phyloP scores from a whole-genome alignment of 2,329 filamentous ascomycete species.

The Ophiostoma perfectum region DNA sequence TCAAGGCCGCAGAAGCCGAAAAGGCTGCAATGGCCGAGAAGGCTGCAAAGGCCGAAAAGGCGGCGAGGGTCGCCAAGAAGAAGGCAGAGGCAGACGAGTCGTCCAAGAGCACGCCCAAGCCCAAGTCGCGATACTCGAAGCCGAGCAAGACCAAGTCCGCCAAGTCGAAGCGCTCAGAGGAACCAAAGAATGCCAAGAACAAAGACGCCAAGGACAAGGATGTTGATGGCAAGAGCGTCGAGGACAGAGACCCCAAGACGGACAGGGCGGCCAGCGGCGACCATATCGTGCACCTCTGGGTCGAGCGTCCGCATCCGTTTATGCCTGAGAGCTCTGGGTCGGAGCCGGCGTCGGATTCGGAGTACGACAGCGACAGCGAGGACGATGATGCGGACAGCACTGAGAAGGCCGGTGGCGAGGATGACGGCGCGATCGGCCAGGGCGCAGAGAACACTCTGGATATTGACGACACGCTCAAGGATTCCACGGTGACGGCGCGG shows the following conservation, averaged over 20 bases:
- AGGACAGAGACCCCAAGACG: not conserved
- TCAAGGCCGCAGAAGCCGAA: not conserved
- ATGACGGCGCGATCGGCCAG: conserved; percentile 4
- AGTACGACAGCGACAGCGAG: not conserved
- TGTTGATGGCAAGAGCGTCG: not conserved
- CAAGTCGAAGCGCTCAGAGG: no score
- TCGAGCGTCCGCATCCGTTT: conserved; percentile 15
- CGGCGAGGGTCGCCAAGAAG: not conserved
- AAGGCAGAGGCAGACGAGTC: not conserved
- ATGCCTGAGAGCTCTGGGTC: not conserved
- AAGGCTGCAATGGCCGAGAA: not conserved
- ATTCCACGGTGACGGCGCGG: not conserved
- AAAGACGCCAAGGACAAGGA: not conserved
- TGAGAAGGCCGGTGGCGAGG: no score
- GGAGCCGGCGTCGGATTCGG: not conserved
- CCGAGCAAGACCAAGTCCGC: not conserved
- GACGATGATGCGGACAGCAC: not conserved
- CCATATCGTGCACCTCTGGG: conserved; percentile 13
- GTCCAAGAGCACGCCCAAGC: not conserved
- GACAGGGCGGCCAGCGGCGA: conserved; percentile 2
- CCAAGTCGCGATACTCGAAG: not conserved
- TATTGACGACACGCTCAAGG: conserved; percentile 15
- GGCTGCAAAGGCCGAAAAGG: not conserved
- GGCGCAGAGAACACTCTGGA: conserved; percentile 9
- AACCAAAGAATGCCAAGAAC: not conserved